A percentile compares a stretch with the other conserved stretches of the same genome.
Conservation (phyloP, 2,329 filamentous ascomycete genomes). For the Neofusicoccum sp. region DNA sequence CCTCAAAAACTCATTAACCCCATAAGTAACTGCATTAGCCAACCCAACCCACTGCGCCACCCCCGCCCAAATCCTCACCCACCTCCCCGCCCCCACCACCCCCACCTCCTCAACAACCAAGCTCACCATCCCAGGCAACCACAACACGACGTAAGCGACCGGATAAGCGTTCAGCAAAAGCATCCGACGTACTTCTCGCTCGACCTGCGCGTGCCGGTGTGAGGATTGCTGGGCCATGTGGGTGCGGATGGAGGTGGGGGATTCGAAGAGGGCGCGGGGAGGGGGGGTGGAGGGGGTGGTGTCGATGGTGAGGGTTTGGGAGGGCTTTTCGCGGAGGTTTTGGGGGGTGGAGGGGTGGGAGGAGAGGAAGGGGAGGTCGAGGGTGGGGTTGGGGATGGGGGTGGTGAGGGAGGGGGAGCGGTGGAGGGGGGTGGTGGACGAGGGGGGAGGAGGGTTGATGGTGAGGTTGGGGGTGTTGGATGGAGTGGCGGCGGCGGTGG, state of each 20-base stretch:
- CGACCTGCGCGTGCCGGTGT: slow-evolving; percentile 20
- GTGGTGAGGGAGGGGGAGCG: not conserved
- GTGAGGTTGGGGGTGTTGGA: not conserved
- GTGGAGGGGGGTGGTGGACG: not conserved
- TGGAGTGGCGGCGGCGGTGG: too few species aligned
- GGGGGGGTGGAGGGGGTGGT: not conserved
- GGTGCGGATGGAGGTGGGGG: slow-evolving; percentile 4
- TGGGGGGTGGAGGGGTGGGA: not conserved
- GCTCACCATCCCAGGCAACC: slow-evolving; percentile 33
- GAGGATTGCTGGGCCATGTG: slow-evolving; percentile 3
- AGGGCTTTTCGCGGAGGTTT: slow-evolving; percentile 2
- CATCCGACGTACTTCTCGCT: slow-evolving; percentile 29
- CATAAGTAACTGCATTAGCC: slow-evolving; percentile 25
- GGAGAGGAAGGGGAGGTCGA: not conserved
- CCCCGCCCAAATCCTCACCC: slow-evolving; percentile 22
- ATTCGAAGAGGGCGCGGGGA: slow-evolving; percentile 1
- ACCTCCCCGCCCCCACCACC: slow-evolving; percentile 21
- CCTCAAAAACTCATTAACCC: slow-evolving; percentile 26
- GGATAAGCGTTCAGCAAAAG: slow-evolving; percentile 36
- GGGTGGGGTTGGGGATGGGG: not conserved
- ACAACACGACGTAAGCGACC: slow-evolving; percentile 33
- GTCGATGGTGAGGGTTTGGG: slow-evolving; percentile 9
- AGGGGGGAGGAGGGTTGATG: too few species aligned
- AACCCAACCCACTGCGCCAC: slow-evolving; percentile 27
- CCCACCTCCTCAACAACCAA: slow-evolving; percentile 26